Base-by-base conservation (phyloP, 495 filamentous ascomycete genomes). In the Letharia lupina region DNA sequence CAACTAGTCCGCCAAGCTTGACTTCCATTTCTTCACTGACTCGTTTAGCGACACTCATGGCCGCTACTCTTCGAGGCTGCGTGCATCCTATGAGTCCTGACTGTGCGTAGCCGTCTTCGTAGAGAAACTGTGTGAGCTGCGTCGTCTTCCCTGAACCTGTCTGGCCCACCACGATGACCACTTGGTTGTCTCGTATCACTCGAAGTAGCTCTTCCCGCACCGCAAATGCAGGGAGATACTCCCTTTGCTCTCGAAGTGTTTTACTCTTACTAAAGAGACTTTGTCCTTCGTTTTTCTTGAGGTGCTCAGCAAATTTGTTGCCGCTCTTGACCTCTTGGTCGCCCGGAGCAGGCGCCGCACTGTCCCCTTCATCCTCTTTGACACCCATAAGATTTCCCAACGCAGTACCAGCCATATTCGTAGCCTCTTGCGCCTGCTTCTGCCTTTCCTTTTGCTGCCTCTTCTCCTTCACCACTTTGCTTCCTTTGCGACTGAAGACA, bases 11-110 rank as follows among this genome's bases (percentile, higher is more conserved):
- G 33, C 95, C 95, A 18, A 99, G 82, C 60, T 88, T 88, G n/a
- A 96, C 91, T 70, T 96, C 91, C 95, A 99, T 99, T 77, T 99
- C 95, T 75, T 99, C 95, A 68, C 91, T 91, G 35, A 99, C 95
- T 78, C 95, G 91, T 75, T 97, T 98, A 15, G 95, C 95, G 40
- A 99, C 95, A 76, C 91, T 96, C 95, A 99, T 99, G 3, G 95
- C 93, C 47, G 93, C 93, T 35, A 98, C 93, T 81, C 93, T 87
- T 69, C 93, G 85, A 64, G 93, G 93, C 70, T 98, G 93, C 33
- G 93, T 98, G 72, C 93, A 98, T 1, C 93, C 92, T 69, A 98
- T 98, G 80, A 96, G 86, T 52, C 93, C 93, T 50, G 79, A 74
- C 63, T 89, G 89, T 41, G 86, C 89, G 73, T 96, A 98, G 18